Evolutionary conservation across 2,329 filamentous ascomycete genomes (phyloP), one percentile per base, ranked within the genome.

Genomic region (Xylaria digitata): DNA sequence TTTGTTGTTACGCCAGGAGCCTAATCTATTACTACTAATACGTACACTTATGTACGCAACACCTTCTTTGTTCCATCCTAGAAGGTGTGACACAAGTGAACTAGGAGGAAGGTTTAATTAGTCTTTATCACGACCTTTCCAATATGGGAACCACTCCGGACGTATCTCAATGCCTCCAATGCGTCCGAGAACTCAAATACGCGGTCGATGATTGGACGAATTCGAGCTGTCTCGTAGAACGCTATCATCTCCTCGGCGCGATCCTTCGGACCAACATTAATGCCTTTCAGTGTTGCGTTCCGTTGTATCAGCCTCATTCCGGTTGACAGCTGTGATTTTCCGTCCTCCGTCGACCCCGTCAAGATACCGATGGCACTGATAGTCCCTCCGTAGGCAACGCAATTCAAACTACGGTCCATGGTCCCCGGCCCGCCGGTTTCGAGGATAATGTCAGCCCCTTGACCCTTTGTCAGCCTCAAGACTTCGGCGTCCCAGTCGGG

Each of bases 301-400:
- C 58, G 58, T 9, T 52, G 49, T n/a, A 61, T 61, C 3, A 61
- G 58, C 21, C 58, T 37, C 46, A 61, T 61, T 15, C 48, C 49
- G 11, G 37, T 40, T 1, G 37, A 40, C 13, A 19, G 53, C 48
- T 43, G 46, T 4, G 32, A 32, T 15, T 61, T 61, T 11, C 48
- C 58, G 19, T 45, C 48, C 15, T 61, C 58, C 58, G 48, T 46
- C 7, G 40, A 6, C 2, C 58, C 58, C 1, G 56, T 48, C 42
- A 59, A 7, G 11, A 59, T 59, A 6, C 56, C 56, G 1, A 59
- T 30, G 11, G 56, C 43, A 32, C 56, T 59, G 43, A 59, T 49
- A 8, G 9, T 59, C 6, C 56, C 56, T 6, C 56, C 56, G 4
- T 21, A 26, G 30, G 56, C 56, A n/a, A 59, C 56, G 26, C 56